phyloP scores from a whole-genome alignment of 2,329 filamentous ascomycete species.

The Diplodia mutila region DNA sequence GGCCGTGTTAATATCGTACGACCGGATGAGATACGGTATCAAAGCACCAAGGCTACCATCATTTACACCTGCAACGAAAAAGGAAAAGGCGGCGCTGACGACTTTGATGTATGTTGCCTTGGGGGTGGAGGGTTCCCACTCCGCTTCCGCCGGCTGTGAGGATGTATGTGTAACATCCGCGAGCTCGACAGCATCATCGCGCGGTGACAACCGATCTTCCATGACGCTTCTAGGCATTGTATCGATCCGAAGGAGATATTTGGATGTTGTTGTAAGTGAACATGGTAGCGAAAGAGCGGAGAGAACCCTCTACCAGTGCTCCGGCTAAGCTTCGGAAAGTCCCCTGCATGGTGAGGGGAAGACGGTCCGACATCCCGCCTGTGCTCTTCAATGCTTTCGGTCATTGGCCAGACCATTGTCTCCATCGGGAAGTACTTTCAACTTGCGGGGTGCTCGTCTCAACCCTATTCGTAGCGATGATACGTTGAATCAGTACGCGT shows the following conservation, averaged over 20 bases:
- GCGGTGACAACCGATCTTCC: background rate
- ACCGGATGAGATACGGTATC: conserved; percentile 64
- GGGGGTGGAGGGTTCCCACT: background rate
- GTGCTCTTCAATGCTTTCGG: too few species aligned
- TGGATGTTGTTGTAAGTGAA: background rate
- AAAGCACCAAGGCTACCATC: conserved; percentile 67
- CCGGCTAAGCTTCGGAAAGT: background rate
- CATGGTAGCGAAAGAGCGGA: background rate
- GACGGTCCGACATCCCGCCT: background rate
- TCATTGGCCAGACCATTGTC: background rate
- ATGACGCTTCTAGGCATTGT: background rate
- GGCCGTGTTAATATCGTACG: conserved; percentile 58
- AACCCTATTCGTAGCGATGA: background rate
- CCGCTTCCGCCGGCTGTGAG: background rate
- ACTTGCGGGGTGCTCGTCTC: background rate
- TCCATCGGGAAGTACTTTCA: conserved; percentile 5
- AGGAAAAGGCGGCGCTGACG: conserved; percentile 61
- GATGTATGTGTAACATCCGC: background rate
- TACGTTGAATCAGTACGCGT: too few species aligned
- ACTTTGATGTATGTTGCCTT: conserved; percentile 50
- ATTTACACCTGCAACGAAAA: conserved; percentile 68
- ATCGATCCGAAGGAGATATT: background rate
- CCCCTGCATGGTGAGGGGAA: background rate
- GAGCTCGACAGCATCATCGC: background rate
- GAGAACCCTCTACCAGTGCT: too few species aligned